Evolutionary conservation across 2,329 filamentous ascomycete species (phyloP), one percentile per base, ranked within the genome.

Genomic region (Neonectria neomacrospora): DNA sequence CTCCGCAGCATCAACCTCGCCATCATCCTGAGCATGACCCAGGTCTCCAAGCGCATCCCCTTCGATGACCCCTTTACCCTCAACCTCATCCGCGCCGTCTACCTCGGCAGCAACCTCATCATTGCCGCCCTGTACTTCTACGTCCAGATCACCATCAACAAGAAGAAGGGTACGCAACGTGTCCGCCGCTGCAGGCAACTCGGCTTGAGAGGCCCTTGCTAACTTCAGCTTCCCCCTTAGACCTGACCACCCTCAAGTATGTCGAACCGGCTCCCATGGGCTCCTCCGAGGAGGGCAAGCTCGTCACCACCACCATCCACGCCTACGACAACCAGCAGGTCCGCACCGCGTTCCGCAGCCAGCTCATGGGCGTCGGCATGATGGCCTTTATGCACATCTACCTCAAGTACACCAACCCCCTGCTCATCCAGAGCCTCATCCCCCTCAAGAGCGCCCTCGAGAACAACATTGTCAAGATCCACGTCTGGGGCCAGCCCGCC

Each of bases 321-420:
- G 94, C 94, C 76, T 99, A 99, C 86, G 96, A 99, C 81, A 85
- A 89, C 75, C 83, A 87, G 74, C 95, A 98, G 84, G 87, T 98
- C 77, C 91, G 91, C 82, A 85, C 88, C 69, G 86, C 93, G 70
- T 93, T 95, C 87, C 96, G 96, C 81, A 88, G 90, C 69, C 95
- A 98, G 84, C 83, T 96, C 75, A 98, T 97, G 92, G 96, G 96
- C 64, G 86, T 99, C 63, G 94, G 88, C 80, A 99, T 99, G 94
- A 98, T 99, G 95, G 89, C 82, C 66, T 92, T 97, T 77, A 98
- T 99, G 95, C 96, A 99, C 84, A 71, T 99, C 66, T 99, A 98
- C 90, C 92, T 99, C 87, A 94, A 97, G 81, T 99, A 98, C 90
- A 98, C 94, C 84, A 99, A 98, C 89, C 96, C 96, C 44, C 92